Base-by-base conservation (phyloP, 2,329 filamentous ascomycete species). In the Xylariaceae sp. region DNA sequence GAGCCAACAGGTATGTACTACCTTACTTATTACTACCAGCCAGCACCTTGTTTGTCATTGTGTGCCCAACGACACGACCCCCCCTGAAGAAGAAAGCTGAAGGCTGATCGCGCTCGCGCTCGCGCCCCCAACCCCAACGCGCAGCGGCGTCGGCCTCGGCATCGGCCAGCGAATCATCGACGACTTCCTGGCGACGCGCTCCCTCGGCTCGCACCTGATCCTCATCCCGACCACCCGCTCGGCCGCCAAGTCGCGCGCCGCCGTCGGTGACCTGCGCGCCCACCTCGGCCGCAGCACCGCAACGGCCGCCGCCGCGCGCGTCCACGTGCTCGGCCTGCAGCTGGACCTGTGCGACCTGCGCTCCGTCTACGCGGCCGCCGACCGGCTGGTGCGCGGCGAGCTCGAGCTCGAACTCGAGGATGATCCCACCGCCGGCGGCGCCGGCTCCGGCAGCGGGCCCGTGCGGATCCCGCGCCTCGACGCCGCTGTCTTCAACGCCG, bases 91-190 rank as follows among this genome's bases (percentile, higher is more conserved):
- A n/a, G n/a, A n/a, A n/a, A n/a, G n/a, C n/a, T n/a, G n/a, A n/a
- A n/a, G n/a, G n/a, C n/a, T n/a, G n/a, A n/a, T n/a, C n/a, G n/a
- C n/a, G n/a, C n/a, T n/a, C n/a, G n/a, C n/a, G n/a, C n/a, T n/a
- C n/a, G n/a, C n/a, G n/a, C n/a, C n/a, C n/a, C n/a, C n/a, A n/a
- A n/a, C n/a, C n/a, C n/a, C n/a, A n/a, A n/a, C n/a, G n/a, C n/a
- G n/a, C 58, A 95, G 90, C 56, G 90, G 90, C 40, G 77, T 95
- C 28, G 90, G 90, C 28, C 83, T 90, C 49, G 80, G 82, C 35
- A 88, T 85, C 46, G 84, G 83, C 56, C 77, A 83, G 52, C 84
- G 87, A 40, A 70, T 94, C 36, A 90, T 94, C 48, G 86, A 94
- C 64, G 85, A 94, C 51, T 95, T 94, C 65, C 76, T 94, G 39